Conservation (phyloP, 805 yeast genomes). For the Wickerhamiella bombiphila region DNA sequence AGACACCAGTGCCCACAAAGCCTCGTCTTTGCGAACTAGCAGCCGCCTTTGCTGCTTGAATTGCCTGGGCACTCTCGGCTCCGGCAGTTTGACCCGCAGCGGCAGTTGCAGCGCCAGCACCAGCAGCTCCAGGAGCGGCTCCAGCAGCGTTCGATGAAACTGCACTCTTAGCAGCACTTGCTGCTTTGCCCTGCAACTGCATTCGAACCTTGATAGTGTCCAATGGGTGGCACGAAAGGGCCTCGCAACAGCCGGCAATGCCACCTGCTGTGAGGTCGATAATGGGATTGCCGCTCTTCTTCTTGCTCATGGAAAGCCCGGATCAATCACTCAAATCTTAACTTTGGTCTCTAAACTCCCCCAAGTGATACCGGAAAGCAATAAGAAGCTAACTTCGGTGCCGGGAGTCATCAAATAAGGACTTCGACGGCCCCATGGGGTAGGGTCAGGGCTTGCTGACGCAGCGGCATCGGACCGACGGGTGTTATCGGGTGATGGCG, state of each 20-base stretch:
- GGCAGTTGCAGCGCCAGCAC: slow-evolving; percentile 6
- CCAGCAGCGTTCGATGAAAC: slow-evolving; percentile 11
- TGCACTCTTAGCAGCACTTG: slow-evolving; percentile 17
- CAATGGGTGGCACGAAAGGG: slow-evolving; percentile 95
- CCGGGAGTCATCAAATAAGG: no score
- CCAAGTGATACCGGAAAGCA: no score
- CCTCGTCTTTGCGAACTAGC: slow-evolving; percentile 56
- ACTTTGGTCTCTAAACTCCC: no score
- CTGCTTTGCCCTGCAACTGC: slow-evolving; percentile 68
- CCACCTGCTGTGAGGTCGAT: slow-evolving; percentile 67
- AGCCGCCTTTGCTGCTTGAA: slow-evolving; percentile 18
- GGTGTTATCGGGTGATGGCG: no score
- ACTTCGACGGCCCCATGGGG: no score
- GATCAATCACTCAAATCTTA: no score
- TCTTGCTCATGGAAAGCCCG: no score
- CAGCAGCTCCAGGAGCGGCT: slow-evolving; percentile 8
- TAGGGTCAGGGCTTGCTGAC: no score
- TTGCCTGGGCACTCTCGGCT: slow-evolving; percentile 9
- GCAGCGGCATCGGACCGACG: no score
- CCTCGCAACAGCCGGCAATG: slow-evolving; percentile 92
- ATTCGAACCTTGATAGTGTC: slow-evolving; percentile 95
- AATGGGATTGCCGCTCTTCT: slow-evolving; percentile 18
- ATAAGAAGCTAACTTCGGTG: no score
- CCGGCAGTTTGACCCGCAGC: slow-evolving; percentile 9
- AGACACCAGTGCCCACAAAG: slow-evolving; percentile 64